Evolutionary conservation across 2,329 filamentous ascomycete genomes (phyloP), one percentile per base, ranked within the genome.

Genomic region (Clarireedia sp.): DNA sequence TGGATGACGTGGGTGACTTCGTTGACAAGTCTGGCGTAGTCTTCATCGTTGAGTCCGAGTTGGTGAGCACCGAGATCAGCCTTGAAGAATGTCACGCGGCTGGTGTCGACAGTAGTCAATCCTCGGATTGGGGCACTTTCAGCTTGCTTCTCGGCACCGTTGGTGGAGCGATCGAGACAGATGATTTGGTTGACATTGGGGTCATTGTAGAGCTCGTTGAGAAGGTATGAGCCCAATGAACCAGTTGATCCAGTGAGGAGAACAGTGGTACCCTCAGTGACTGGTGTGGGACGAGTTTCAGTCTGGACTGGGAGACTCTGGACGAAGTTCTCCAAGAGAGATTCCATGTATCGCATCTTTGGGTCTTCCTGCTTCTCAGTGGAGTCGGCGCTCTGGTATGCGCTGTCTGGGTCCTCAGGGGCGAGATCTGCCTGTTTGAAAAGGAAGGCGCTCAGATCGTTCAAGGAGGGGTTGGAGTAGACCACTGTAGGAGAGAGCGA

Each of bases 241-340:
- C 76, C 76, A 0, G 76, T 78, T 3, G 72, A 75, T 16, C 74
- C 77, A 0, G 75, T 79, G 21, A 79, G 61, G 16, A 75, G 60
- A 10, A 69, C 55, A 2, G 55, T 58, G 9, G 33, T 46, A 4
- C 36, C 46, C 21, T 45, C 17, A 6, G 48, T 58, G 5, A 48
- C 24, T 24, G 50, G 50, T 19, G 37, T 21, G 5, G 44, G 45
- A 38, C 41, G 46, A 40, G 47, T 14, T 23, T 48, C 23, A 17
- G 17, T 52, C 23, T 48, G 17, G 26, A 49, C 17, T 41, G 57
- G 55, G 5, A 59, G 57, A 14, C 24, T 59, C 16, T 57, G 16
- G 4, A 47, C 46, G 14, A 57, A 59, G 48, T 51, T 50, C 14
- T 54, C 46, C 21, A 59, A 54, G 7, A 57, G 37, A 8, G 46